These are phyloP conservation scores for Hygrophila difformis DNA, from an alignment of 257 asterid species.

Conservation along the genomic window DNA sequence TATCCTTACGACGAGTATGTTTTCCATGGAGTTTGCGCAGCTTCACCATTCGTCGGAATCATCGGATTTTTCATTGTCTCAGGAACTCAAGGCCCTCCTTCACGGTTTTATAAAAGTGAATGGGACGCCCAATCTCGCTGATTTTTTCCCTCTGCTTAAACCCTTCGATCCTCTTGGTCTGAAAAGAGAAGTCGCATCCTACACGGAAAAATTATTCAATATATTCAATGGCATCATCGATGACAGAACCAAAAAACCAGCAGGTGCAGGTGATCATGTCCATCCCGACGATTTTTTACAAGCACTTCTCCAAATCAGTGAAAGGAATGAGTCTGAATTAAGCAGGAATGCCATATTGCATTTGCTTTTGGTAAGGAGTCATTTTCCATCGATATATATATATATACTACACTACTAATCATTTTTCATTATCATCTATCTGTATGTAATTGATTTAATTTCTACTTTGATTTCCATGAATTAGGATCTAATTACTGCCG, in stretches of 20 bases:
- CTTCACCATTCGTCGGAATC: no score
- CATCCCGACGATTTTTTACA: slow-evolving; percentile 15
- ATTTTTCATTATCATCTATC: no score
- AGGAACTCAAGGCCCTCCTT: slow-evolving; percentile 2
- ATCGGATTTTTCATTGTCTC: not conserved
- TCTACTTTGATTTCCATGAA: no score
- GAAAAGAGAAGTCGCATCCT: not conserved
- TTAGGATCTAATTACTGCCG: no score
- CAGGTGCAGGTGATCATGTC: not conserved
- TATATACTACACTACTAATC: no score
- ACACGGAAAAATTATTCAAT: not conserved
- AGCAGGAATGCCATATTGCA: slow-evolving; percentile 11
- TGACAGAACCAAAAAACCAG: slow-evolving; percentile 10
- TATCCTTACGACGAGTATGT: not conserved
- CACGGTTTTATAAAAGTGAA: not conserved
- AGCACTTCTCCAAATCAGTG: slow-evolving; percentile 5
- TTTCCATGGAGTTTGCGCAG: slow-evolving; percentile 4
- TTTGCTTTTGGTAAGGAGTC: slow-evolving; percentile 15
- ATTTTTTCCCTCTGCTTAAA: not conserved
- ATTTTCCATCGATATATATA: no score
- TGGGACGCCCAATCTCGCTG: slow-evolving; percentile 1
- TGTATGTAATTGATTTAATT: no score
- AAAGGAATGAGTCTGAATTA: not conserved
- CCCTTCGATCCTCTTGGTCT: not conserved
- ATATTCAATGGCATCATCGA: not conserved